phyloP scores from a whole-genome alignment of 352 stramenopile species.

The Pythium insidiosum region DNA sequence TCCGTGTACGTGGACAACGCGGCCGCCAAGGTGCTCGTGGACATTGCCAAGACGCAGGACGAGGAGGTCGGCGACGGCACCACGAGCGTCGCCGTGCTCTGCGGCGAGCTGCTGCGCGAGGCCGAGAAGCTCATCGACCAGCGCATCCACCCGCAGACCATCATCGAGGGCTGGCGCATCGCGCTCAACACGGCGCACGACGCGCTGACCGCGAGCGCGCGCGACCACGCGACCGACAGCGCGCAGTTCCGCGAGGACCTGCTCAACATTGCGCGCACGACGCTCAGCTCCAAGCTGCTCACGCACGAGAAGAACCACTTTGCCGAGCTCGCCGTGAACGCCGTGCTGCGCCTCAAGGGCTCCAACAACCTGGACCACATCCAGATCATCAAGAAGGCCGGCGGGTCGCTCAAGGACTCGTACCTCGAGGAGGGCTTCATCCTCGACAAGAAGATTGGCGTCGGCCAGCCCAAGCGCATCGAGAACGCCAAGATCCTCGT shows the following conservation, averaged over 20 bases:
- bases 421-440: slow-evolving; percentile 99
- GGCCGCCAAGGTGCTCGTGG: slow-evolving; percentile 97
- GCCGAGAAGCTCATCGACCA: slow-evolving; percentile 95
- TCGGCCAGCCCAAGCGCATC: slow-evolving; percentile 93
- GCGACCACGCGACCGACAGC: slow-evolving; percentile 72
- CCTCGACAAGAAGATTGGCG: slow-evolving; percentile 95
- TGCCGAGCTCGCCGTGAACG: slow-evolving; percentile 92
- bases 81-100: slow-evolving; percentile 94
- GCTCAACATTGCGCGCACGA: slow-evolving; percentile 97
- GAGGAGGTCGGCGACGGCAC: slow-evolving; percentile 99
- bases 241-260: slow-evolving; percentile 93
- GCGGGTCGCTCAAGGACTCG: slow-evolving; percentile 93
- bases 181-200: slow-evolving; percentile 86
- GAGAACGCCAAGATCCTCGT: slow-evolving; percentile 99
- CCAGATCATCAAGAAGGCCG: slow-evolving; percentile 98
- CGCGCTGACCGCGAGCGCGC: slow-evolving; percentile 82
- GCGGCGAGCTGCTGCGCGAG: slow-evolving; percentile 95
- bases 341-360: slow-evolving; percentile 94
- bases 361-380: slow-evolving; percentile 97
- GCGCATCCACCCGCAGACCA: slow-evolving; percentile 97
- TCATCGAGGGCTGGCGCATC: slow-evolving; percentile 97
- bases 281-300: slow-evolving; percentile 97
- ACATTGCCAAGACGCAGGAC: slow-evolving; percentile 98
- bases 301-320: slow-evolving; percentile 99
- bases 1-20: slow-evolving; percentile 98